Conservation (phyloP, 2,329 filamentous ascomycete genomes). For the Tetracladium maxilliforme region DNA sequence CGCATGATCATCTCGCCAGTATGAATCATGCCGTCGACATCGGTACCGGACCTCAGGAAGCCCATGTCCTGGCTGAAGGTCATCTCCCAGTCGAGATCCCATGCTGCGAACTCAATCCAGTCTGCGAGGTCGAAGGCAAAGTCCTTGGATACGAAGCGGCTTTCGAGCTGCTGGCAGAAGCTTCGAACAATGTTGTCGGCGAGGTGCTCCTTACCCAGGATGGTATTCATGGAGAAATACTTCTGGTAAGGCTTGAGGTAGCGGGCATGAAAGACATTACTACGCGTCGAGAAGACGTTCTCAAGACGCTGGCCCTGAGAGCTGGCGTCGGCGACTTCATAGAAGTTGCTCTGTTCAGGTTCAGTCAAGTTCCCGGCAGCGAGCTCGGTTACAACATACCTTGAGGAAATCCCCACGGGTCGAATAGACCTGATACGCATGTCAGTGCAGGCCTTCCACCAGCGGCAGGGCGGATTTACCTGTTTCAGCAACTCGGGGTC, state of each 20-base stretch:
- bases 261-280: slow-evolving; percentile 6
- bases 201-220: no score
- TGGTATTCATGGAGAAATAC: slow-evolving; percentile 11
- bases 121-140: no score
- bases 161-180: no score
- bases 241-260: slow-evolving; percentile 10
- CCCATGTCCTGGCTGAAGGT: slow-evolving; percentile 23
- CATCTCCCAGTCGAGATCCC: slow-evolving; percentile 22
- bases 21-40: slow-evolving; percentile 17
- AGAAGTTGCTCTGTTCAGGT: slow-evolving; percentile 9
- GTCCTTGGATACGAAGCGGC: no score
- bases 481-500: slow-evolving; percentile 7
- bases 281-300: slow-evolving; percentile 9
- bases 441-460: no score
- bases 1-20: slow-evolving; percentile 12
- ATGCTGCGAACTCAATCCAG: slow-evolving; percentile 23
- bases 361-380: no score
- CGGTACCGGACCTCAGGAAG: slow-evolving; percentile 17
- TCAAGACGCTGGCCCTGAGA: slow-evolving; percentile 5
- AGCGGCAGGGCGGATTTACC: slow-evolving; percentile 7
- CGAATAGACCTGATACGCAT: no score
- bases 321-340: slow-evolving; percentile 9
- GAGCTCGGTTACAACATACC: no score
- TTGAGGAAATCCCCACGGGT: no score
- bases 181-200: no score